phyloP scores from a whole-genome alignment of 306 rosid genomes.

The Acacia confusa region DNA sequence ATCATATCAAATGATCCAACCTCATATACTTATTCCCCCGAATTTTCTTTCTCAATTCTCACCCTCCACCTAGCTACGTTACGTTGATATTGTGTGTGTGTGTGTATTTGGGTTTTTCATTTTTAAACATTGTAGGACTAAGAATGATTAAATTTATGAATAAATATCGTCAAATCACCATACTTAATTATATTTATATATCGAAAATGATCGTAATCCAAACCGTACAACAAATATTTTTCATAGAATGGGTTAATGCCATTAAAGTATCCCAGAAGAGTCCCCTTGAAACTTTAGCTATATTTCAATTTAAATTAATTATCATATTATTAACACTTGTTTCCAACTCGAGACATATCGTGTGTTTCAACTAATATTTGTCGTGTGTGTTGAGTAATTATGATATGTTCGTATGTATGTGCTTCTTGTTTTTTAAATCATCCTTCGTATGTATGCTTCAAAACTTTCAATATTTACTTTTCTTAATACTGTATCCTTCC shows the following conservation, averaged over 20 bases:
- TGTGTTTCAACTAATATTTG: not conserved
- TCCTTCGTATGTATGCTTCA: not conserved
- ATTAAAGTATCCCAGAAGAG: not conserved
- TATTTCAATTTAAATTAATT: not conserved
- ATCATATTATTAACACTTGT: not conserved
- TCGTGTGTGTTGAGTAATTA: not conserved
- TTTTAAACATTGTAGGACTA: not conserved
- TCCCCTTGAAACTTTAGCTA: not conserved
- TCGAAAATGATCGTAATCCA: not conserved
- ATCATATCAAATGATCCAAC: slow-evolving; percentile 7
- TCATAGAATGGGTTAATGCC: not conserved
- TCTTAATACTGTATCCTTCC: not conserved
- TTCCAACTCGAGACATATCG: not conserved
- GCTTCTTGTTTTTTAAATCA: too few relatives aligned
- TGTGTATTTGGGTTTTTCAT: too few relatives aligned
- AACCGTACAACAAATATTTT: not conserved
- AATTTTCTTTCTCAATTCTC: not conserved
- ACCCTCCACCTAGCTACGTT: not conserved
- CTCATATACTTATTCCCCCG: not conserved
- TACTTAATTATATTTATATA: not conserved
- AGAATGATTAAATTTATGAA: not conserved
- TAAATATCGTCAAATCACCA: not conserved
- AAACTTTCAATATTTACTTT: not conserved
- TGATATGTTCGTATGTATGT: too few relatives aligned
- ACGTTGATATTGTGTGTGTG: not conserved